Evolutionary conservation across 2,329 filamentous ascomycete genomes (phyloP), one percentile per base, ranked within the genome.

Genomic region (Xylariales sp.): DNA sequence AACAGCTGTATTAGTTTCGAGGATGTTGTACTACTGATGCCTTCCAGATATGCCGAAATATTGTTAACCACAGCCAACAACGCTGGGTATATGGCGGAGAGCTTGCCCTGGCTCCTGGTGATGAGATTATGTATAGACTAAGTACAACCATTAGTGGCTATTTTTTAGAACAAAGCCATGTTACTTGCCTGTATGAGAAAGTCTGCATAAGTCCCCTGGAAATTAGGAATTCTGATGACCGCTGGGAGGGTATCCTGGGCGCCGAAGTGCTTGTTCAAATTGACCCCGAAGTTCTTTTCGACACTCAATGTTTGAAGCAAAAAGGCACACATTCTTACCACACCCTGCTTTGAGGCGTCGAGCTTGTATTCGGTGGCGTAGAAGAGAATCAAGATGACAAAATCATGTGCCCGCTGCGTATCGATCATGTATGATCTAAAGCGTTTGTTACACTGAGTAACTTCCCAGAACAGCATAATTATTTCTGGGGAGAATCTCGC

Each of bases 351-450:
- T 1, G 94, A 90, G 23, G 91, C 83, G 76, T 98, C 95, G 49
- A 89, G 88, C 76, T 93, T 94, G 79, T 96, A 92, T 77, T 97
- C 94, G 54, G 97, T 89, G 4, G 94, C 93, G 78, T 98, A 97
- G 81, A 97, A 99, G 3, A 98, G 83, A 48, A 97, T 90, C 23
- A 98, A 84, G 12, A 98, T 89, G 59, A 97, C 86, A 80, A 98
- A 97, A 78, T 99, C 96, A 75, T 97, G 93, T 0, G 93, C 93
- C 62, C 95, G 87, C 76, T 96, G 93, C 0, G 96, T 98, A 74
- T 99, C 96, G 70, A 98, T 95, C 75, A 99, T 96, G 80, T 97
- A 99, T 1, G 94, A 93, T 39, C 96, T 88, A 81, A 99, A 99
- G 67, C 95, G 88, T 81, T 97, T 98, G 81, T 99, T 99, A 85